Conservation (phyloP, 768 basidiomycete species). For the Crucibulum laeve region DNA sequence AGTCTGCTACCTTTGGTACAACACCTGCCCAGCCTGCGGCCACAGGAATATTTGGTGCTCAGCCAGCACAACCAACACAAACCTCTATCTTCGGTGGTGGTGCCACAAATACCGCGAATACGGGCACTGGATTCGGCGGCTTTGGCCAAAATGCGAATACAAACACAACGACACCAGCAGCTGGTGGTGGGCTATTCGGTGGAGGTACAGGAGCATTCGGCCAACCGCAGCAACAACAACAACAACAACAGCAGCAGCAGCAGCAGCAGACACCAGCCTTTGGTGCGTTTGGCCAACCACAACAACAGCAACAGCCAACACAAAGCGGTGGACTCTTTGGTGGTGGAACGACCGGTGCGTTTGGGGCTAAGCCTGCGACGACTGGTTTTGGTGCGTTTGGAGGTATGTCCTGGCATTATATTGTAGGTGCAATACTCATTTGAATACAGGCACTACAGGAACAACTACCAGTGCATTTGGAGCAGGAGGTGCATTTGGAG, state of each 20-base stretch:
- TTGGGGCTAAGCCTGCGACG: slow-evolving; percentile 20
- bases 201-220: slow-evolving; percentile 21
- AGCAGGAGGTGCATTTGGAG: slow-evolving; percentile 18
- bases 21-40: slow-evolving; percentile 30
- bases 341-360: slow-evolving; percentile 15
- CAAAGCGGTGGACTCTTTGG: slow-evolving; percentile 26
- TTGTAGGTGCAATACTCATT: too few species aligned
- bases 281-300: slow-evolving; percentile 49
- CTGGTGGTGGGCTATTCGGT: slow-evolving; percentile 28
- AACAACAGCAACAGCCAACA: slow-evolving; percentile 26
- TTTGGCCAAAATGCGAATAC: slow-evolving; percentile 29
- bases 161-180: slow-evolving; percentile 17
- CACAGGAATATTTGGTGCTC: slow-evolving; percentile 42
- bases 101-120: slow-evolving; percentile 22
- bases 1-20: slow-evolving; percentile 42
- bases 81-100: slow-evolving; percentile 31
- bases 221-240: slow-evolving; percentile 19
- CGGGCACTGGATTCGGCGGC: slow-evolving; percentile 34
- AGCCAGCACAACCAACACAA: slow-evolving; percentile 34
- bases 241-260: too few species aligned
- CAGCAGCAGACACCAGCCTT: too few species aligned
- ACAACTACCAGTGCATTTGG: slow-evolving; percentile 19
- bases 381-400: slow-evolving; percentile 30
- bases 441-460: slow-evolving; percentile 14
- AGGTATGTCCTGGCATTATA: slow-evolving; percentile 12